Conservation (phyloP, 148 eudicot genomes). For the Heliosperma pusillum region DNA sequence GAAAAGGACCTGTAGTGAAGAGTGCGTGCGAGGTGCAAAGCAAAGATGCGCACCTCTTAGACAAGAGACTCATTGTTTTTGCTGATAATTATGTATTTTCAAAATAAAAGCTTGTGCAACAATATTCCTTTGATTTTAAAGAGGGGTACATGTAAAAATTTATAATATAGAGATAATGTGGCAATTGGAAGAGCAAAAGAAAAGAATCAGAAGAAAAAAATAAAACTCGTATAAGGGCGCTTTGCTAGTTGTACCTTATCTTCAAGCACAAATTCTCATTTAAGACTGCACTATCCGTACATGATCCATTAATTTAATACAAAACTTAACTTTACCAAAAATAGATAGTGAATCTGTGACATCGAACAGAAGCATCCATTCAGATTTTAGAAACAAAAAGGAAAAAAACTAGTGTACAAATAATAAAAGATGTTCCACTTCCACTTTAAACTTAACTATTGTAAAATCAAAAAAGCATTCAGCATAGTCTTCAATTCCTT, state of each 20-base stretch:
- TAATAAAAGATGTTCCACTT: neutral
- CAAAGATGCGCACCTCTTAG: neutral
- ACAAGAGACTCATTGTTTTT: neutral
- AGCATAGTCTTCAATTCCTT: neutral
- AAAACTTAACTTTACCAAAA: no score
- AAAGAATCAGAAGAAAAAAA: no score
- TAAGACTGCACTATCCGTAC: no score
- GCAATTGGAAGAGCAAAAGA: neutral
- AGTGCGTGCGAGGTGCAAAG: neutral
- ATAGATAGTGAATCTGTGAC: neutral
- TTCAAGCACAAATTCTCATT: no score
- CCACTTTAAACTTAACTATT: neutral
- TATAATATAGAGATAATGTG: neutral
- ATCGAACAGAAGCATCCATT: neutral
- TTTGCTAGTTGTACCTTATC: no score
- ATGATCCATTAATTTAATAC: no score
- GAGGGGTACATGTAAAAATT: neutral
- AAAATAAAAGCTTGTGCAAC: neutral
- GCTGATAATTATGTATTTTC: no score
- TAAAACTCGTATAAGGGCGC: no score
- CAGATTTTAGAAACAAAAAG: neutral
- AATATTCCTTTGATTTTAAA: neutral
- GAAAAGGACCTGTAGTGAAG: neutral
- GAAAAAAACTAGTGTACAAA: slow-evolving; percentile 1
- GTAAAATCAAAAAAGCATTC: slow-evolving; percentile 1